Evolutionary conservation across 306 rosid species (phyloP).

Genomic region (Quercus alba): DNA sequence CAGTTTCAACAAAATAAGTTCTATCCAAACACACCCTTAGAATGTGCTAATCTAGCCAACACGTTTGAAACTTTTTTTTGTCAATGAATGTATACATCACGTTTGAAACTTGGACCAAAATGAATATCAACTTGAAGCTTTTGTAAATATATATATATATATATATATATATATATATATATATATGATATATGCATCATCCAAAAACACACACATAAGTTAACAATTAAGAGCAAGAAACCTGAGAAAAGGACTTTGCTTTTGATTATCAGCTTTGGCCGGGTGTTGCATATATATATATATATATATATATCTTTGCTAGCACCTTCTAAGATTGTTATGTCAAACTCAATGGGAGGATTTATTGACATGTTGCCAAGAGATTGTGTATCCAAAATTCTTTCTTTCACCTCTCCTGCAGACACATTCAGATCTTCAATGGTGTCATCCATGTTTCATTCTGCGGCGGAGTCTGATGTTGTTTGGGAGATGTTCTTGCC

Average conservation of each 20-base stretch:
- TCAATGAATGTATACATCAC: not conserved
- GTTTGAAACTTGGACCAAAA: not conserved
- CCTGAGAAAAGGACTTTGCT: not conserved
- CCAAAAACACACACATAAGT: not conserved
- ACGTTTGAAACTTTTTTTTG: too few species aligned
- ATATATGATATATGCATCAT: not conserved
- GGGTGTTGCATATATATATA: too few species aligned
- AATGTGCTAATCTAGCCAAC: too few species aligned
- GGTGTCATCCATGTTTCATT: conserved; percentile 39
- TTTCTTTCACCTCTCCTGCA: conserved; percentile 42
- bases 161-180: too few species aligned
- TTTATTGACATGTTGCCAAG: conserved; percentile 35
- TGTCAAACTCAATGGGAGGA: not conserved
- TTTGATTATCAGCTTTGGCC: too few species aligned
- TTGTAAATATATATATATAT: not conserved
- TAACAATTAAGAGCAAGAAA: not conserved
- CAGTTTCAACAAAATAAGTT: too few species aligned
- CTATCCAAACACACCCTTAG: too few species aligned
- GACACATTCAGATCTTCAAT: conserved; percentile 39
- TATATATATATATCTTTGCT: too few species aligned
- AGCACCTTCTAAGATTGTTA: not conserved
- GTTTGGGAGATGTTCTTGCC: conserved; percentile 65
- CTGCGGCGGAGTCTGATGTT: conserved; percentile 38
- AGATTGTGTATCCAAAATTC: conserved; percentile 42
- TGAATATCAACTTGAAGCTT: not conserved